Evolutionary conservation across 176 grass and related monocot species (phyloP).

Genomic region (Cenchrus fungigraminus): DNA sequence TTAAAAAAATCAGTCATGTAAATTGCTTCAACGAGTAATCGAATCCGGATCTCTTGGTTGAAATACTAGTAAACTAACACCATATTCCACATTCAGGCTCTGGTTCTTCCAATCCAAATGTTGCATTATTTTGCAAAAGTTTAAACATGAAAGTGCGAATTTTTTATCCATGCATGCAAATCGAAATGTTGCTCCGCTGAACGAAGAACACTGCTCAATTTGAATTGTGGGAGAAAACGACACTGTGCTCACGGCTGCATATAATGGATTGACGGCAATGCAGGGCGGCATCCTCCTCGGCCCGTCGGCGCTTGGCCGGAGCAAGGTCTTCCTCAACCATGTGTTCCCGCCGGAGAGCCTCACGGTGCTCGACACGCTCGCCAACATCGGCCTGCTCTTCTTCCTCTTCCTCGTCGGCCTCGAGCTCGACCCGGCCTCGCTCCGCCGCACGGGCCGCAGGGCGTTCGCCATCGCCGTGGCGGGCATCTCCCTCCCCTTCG

Average conservation of each 20-base stretch:
- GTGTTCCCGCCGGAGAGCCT: constrained; percentile 66
- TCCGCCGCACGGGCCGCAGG: constrained; percentile 57
- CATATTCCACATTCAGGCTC: too few relatives aligned
- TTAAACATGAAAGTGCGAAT: too few relatives aligned
- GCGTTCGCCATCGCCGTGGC: constrained; percentile 59
- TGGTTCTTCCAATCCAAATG: too few relatives aligned
- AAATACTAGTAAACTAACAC: too few relatives aligned
- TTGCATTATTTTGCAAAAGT: too few relatives aligned
- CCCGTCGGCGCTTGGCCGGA: constrained; percentile 68
- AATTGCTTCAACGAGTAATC: too few relatives aligned
- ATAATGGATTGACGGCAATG: not conserved
- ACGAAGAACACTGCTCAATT: too few relatives aligned
- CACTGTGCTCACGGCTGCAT: not conserved
- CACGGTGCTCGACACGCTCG: constrained; percentile 66
- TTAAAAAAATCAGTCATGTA: too few relatives aligned
- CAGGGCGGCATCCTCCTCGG: constrained; percentile 70
- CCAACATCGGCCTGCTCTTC: constrained; percentile 67
- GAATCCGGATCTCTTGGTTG: too few relatives aligned
- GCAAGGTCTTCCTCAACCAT: constrained; percentile 42
- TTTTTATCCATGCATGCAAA: not conserved
- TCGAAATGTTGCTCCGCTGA: not conserved
- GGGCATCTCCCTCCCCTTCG: constrained; percentile 61
- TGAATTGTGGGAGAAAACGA: not conserved
- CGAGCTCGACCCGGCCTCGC: constrained; percentile 56
- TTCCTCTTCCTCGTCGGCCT: constrained; percentile 86